Conservation (phyloP, 768 basidiomycete species). For the Chalciporus piperatus region DNA sequence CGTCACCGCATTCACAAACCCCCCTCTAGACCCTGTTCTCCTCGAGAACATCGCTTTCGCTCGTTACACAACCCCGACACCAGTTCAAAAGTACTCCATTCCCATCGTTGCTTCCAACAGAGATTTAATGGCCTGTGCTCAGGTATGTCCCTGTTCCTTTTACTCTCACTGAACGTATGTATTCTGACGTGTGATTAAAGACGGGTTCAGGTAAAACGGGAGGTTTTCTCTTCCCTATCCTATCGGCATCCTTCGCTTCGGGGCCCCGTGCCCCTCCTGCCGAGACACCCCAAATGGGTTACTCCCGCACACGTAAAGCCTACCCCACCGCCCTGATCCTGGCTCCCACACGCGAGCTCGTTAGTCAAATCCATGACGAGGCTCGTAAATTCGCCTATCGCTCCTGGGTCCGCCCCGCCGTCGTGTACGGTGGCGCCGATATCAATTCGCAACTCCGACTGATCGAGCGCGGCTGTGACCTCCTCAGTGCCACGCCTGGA, state of each 20-base stretch:
- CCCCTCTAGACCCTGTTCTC: constrained; percentile 89
- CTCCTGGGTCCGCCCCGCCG: constrained; percentile 98
- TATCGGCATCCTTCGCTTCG: constrained; percentile 83
- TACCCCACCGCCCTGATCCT: constrained; percentile 97
- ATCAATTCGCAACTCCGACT: constrained; percentile 91
- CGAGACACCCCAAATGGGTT: constrained; percentile 43
- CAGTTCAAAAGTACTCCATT: constrained; percentile 99
- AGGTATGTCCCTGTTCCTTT: constrained; percentile 45
- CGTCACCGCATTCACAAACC: constrained; percentile 77
- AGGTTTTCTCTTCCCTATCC: constrained; percentile 98
- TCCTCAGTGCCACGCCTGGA: constrained; percentile 95
- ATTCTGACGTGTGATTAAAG: constrained; percentile 41
- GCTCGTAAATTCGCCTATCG: constrained; percentile 99
- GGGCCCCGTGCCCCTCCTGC: constrained; percentile 77
- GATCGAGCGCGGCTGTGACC: constrained; percentile 95
- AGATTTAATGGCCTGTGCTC: constrained; percentile 94
- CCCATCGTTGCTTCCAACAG: constrained; percentile 91
- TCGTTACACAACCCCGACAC: constrained; percentile 93
- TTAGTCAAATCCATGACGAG: constrained; percentile 99
- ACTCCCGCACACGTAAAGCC: constrained; percentile 78
- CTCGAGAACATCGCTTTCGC: constrained; percentile 93
- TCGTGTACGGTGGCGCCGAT: constrained; percentile 98
- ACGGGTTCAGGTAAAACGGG: constrained; percentile 99
- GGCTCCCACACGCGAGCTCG: constrained; percentile 97
- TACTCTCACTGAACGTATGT: constrained; percentile 6